Base-by-base conservation (phyloP, 2,329 filamentous ascomycete species). In the Aspergillus nomiae region DNA sequence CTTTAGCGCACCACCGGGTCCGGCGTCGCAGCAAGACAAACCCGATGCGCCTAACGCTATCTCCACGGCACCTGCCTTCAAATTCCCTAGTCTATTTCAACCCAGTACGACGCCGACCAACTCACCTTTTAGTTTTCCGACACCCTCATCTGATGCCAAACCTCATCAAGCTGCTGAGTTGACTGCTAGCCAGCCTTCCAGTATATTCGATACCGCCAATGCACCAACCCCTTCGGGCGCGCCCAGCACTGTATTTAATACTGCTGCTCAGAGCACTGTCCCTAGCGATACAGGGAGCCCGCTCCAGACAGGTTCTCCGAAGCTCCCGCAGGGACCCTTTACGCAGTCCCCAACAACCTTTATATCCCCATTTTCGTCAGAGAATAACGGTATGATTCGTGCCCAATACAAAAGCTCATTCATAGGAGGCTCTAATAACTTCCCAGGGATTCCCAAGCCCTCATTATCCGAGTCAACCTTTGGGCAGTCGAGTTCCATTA, bases 171-270 rank as follows among this genome's bases (percentile, higher is more conserved):
- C 48, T 38, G n/a, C 59, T 46, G 54, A 9, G 5, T 32, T 51
- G 16, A 61, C 67, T 65, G 53, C 64, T 57, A 56, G 60, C 16
- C 62, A 69, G 54, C 54, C 69, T n/a, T 50, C 63, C 38, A 66
- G 64, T 56, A 45, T 67, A 26, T 69, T 66, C 24, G 46, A 62
- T 36, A 54, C 58, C 16, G 41, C 28, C 26, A 69, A 69, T 59
- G 12, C 59, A 24, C 45, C 63, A 11, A 30, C 50, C 7, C 38
- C 58, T 21, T 45, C 60, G 4, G 54, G 48, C 10, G 16, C 28
- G 14, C 34, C 57, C 11, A 50, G 36, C 14, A 56, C 69, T 21
- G 43, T 63, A 4, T 69, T 70, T 48, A 65, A 51, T 54, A 41
- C 61, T 32, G 28, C 51, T 48, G 28, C 21, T 11, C 62, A 41